Evolutionary conservation across 1,284 basidiomycete species (phyloP).

Genomic region (Heimioporus retisporus): DNA sequence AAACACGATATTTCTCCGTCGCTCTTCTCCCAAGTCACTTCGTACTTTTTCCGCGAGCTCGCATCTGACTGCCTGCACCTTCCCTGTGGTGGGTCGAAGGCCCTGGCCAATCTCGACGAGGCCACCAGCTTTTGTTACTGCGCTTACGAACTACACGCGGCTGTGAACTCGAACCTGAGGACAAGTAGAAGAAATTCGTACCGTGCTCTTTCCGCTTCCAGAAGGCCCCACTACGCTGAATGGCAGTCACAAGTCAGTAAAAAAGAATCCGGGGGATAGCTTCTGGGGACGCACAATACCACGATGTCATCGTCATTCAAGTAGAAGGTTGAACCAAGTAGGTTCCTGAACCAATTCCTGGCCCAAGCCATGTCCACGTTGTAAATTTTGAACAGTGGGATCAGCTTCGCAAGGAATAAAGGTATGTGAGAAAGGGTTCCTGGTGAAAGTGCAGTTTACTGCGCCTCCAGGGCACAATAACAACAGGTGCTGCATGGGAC

Average conservation of each 20-base stretch:
- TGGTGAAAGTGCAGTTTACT: too few species aligned
- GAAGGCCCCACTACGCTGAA: slow-evolving; percentile 33
- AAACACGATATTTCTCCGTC: slow-evolving; percentile 27
- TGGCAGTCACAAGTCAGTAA: slow-evolving; percentile 15
- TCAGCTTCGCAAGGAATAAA: too few species aligned
- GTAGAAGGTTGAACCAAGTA: neutral
- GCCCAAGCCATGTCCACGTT: neutral
- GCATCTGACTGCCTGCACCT: slow-evolving; percentile 23
- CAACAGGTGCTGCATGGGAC: too few species aligned
- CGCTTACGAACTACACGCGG: slow-evolving; percentile 20
- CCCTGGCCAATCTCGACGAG: neutral
- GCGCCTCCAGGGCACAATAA: too few species aligned
- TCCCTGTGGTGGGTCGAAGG: slow-evolving; percentile 3
- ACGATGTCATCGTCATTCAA: slow-evolving; percentile 26
- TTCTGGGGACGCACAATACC: slow-evolving; percentile 27
- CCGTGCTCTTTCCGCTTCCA: slow-evolving; percentile 27
- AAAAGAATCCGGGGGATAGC: too few species aligned
- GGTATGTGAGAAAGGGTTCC: too few species aligned
- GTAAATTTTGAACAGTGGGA: too few species aligned
- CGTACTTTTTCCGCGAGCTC: slow-evolving; percentile 12
- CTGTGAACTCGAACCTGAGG: neutral
- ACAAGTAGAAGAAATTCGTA: slow-evolving; percentile 13
- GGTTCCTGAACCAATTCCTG: neutral
- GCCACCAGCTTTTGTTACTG: slow-evolving; percentile 6
- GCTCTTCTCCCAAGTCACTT: neutral